A percentile compares a stretch with the other conserved stretches of the same genome.
These are phyloP conservation scores for Penicillium sp. DNA, from an alignment of 2,329 filamentous ascomycete genomes.

Conservation along the genomic window DNA sequence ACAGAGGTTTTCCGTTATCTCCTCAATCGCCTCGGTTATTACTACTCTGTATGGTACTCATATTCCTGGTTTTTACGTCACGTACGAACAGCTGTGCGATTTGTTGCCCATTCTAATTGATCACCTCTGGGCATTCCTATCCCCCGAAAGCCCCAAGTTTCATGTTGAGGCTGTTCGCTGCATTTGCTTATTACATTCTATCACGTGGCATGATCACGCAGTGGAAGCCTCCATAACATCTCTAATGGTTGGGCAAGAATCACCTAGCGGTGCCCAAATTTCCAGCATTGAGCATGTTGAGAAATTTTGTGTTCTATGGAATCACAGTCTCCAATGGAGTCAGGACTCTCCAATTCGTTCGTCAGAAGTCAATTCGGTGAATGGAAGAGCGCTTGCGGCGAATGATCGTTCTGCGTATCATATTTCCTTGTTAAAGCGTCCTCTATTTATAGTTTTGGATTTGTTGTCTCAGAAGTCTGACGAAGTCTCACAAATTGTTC, in stretches of 20 bases:
- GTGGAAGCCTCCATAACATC: conserved; percentile 75
- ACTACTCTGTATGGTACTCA: conserved; percentile 37
- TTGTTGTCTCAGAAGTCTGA: conserved; percentile 67
- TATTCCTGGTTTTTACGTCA: conserved; percentile 32
- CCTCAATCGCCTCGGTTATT: conserved; percentile 48
- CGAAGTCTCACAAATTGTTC: conserved; percentile 71
- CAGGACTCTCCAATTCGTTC: conserved; percentile 34
- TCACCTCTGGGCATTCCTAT: conserved; percentile 75
- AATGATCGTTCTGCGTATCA: conserved; percentile 31
- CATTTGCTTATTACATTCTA: conserved; percentile 78
- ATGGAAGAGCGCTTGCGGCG: conserved; percentile 15
- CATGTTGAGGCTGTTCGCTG: conserved; percentile 88
- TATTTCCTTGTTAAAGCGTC: conserved; percentile 68
- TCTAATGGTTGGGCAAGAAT: conserved; percentile 57
- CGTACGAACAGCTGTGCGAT: conserved; percentile 49
- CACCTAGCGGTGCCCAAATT: conserved; percentile 22
- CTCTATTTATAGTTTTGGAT: conserved; percentile 78
- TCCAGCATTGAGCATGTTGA: conserved; percentile 34
- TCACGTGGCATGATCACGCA: conserved; percentile 64
- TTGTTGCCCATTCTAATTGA: conserved; percentile 66
- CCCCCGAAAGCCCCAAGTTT: conserved; percentile 80
- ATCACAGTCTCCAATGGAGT: conserved; percentile 38
- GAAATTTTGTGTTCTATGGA: conserved; percentile 41
- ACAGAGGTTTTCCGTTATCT: conserved; percentile 33
- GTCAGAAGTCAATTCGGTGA: conserved; percentile 18